Evolutionary conservation across 495 filamentous ascomycete species (phyloP), one percentile per base, ranked within the genome.

Genomic region (Achaetomiella virescens): DNA sequence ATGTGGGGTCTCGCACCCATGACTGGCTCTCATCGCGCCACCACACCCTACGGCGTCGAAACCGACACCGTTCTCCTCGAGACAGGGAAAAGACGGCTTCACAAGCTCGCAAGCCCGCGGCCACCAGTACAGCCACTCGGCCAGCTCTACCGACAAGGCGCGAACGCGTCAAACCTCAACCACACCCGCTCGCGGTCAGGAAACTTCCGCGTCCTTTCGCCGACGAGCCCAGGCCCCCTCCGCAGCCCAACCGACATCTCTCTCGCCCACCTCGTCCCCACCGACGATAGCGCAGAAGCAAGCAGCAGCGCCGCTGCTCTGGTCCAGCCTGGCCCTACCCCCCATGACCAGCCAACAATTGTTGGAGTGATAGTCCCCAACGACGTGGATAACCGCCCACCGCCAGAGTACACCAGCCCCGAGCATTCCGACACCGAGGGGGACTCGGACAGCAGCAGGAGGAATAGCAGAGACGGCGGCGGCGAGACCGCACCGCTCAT

Each of bases 1-100:
- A 97, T 97, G 78, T 97, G 93, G 93, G 93, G 93, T 7, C 74
- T 98, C 49, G 93, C 93, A 44, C 93, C 93, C 12, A 95, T 95
- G 81, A 95, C 91, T 1, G 93, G 93, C 38, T 95, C 88, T 65
- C 78, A n/a, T 97, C 37, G 95, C 92, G 38, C 95, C 93, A 14
- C 93, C 93, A 29, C 93, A 41, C 95, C 93, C 5, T 98, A 98
- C 64, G 93, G 93, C 20, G 93, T 88, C 54, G 93, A 97, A 70
- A 89, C 95, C 67, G 93, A 93, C 51, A 95, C 89, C 63, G 96
- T 98, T 52, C 73, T 98, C 8, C 84, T 98, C 7, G 95, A 97
- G 66, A 84, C 89, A 0, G 91, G 91, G 17, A 66, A 78, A 78
- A 58, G 76, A 78, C 71, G 89, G 62, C 78, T 91, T 70, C 77